Conservation (phyloP, 495 filamentous ascomycete species). For the Hyaloscypha finlandica region DNA sequence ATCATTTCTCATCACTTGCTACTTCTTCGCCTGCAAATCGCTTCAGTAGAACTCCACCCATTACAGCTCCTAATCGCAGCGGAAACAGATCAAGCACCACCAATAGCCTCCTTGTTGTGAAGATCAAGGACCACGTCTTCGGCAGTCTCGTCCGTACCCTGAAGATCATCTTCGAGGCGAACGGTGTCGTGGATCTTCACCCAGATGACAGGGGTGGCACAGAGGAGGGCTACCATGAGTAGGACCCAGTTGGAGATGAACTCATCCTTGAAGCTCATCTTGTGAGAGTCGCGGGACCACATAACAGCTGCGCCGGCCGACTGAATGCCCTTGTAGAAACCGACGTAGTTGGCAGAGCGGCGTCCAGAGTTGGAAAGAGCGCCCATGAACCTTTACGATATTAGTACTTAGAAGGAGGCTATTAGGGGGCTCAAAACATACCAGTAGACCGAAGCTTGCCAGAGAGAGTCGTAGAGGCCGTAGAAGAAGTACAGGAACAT, state of each 20-base stretch:
- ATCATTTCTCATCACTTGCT: neutral
- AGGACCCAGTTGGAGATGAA: conserved; percentile 48
- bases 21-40: neutral
- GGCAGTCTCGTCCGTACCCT: conserved; percentile 78
- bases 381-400: conserved; percentile 77
- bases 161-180: conserved; percentile 73
- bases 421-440: conserved; percentile 42
- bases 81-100: neutral
- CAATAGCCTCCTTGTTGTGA: conserved; percentile 28
- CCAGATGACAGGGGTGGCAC: conserved; percentile 80
- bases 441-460: conserved; percentile 89
- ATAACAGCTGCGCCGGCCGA: conserved; percentile 89
- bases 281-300: conserved; percentile 72
- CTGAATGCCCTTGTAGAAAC: conserved; percentile 97
- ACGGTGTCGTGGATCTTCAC: conserved; percentile 75
- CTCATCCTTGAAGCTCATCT: conserved; percentile 60
- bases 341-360: conserved; percentile 89
- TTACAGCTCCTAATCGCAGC: neutral
- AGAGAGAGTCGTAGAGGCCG: conserved; percentile 85
- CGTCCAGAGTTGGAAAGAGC: conserved; percentile 87
- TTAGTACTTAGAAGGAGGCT: conserved; percentile 8
- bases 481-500: conserved; percentile 96
- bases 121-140: conserved; percentile 56
- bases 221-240: conserved; percentile 66
- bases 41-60: neutral